Conservation (phyloP, 2,329 filamentous ascomycete species). For the Hymenoscyphus repandus region DNA sequence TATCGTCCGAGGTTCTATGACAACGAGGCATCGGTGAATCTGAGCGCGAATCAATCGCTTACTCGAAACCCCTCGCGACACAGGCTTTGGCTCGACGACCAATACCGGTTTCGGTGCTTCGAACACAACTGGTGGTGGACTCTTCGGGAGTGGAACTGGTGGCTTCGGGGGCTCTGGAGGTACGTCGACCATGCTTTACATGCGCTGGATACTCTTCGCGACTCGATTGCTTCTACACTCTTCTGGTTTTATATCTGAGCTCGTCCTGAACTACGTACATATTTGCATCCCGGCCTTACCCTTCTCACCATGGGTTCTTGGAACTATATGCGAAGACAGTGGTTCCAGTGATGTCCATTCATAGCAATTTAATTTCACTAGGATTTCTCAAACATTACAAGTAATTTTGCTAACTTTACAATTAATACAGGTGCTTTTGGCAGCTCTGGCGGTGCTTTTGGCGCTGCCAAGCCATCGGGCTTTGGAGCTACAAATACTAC, state of each 20-base stretch:
- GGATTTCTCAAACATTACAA: not conserved
- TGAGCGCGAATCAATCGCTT: constrained; percentile 29
- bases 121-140: constrained; percentile 33
- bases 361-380: not conserved
- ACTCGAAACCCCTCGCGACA: constrained; percentile 28
- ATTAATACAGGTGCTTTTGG: constrained; percentile 38
- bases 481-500: constrained; percentile 42
- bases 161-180: constrained; percentile 34
- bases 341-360: not conserved
- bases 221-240: not conserved
- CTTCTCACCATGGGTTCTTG: not conserved
- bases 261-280: not conserved
- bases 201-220: constrained; percentile 18
- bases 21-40: constrained; percentile 12
- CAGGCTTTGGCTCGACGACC: constrained; percentile 39
- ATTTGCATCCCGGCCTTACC: not conserved
- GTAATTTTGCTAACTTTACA: constrained; percentile 16
- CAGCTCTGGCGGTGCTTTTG: constrained; percentile 32
- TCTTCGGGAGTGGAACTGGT: constrained; percentile 36
- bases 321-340: not conserved
- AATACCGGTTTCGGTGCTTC: constrained; percentile 36
- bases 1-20: constrained; percentile 9
- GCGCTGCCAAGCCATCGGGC: constrained; percentile 33
- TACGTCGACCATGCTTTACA: constrained; percentile 31
- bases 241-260: constrained; percentile 5